phyloP scores from a whole-genome alignment of 257 asterid species.

The Henckelia pumila region DNA sequence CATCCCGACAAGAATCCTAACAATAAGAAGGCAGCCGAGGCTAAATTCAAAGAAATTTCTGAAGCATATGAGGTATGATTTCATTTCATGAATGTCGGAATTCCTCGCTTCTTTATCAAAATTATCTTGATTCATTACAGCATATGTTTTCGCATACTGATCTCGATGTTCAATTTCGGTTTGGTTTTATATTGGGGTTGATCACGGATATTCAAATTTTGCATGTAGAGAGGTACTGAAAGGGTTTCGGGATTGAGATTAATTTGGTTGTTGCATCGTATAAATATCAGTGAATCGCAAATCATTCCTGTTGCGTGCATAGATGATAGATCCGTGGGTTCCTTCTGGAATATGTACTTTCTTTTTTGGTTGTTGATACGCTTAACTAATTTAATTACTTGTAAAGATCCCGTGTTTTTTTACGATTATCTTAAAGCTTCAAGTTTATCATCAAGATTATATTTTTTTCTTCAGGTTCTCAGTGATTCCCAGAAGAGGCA shows the following conservation, averaged over 20 bases:
- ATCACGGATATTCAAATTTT: background rate
- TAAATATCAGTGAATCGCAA: background rate
- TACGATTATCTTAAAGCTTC: background rate
- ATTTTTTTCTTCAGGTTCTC: conserved; percentile 49
- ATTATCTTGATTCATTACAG: background rate
- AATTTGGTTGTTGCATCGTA: background rate
- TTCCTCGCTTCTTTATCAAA: background rate
- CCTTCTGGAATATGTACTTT: background rate
- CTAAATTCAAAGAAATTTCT: conserved; percentile 77
- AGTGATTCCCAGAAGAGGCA: conserved; percentile 82
- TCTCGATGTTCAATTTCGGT: conserved; percentile 3
- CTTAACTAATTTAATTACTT: background rate
- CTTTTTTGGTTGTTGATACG: background rate
- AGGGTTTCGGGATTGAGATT: background rate
- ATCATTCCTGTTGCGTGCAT: background rate
- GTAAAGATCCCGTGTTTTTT: background rate
- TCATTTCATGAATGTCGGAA: background rate
- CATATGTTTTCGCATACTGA: too few relatives aligned
- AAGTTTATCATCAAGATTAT: background rate
- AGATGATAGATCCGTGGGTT: background rate
- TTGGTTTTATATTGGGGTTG: conserved; percentile 2
- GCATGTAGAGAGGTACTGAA: background rate
- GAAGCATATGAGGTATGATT: conserved; percentile 75
- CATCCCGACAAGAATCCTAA: conserved; percentile 86
- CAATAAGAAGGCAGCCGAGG: conserved; percentile 82